Conservation (phyloP, 306 rosid species). For the Macrotyloma uniflorum region DNA sequence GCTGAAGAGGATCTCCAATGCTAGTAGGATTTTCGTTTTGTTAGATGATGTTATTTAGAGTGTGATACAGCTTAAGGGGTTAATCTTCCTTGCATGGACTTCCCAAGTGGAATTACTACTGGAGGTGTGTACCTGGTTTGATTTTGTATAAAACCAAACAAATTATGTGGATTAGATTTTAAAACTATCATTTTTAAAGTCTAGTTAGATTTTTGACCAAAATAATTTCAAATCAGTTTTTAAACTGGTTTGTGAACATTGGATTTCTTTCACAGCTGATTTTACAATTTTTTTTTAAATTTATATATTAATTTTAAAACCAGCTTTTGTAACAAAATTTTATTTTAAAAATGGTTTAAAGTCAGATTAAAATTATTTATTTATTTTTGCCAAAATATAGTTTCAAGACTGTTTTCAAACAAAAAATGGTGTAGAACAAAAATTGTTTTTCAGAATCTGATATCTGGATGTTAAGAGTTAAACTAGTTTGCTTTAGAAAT, state of each 20-base stretch:
- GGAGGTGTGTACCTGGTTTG: background rate
- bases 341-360: too few species aligned
- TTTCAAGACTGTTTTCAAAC: too few species aligned
- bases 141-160: background rate
- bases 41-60: background rate
- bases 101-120: background rate
- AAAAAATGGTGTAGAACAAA: too few species aligned
- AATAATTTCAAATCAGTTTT: background rate
- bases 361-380: too few species aligned
- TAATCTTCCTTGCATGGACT: background rate
- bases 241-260: background rate
- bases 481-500: too few species aligned
- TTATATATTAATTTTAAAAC: too few species aligned
- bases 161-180: background rate
- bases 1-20: slow-evolving; percentile 3
- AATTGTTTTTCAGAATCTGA: too few species aligned
- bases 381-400: too few species aligned
- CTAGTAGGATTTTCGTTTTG: background rate
- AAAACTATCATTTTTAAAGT: background rate
- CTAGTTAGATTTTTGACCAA: background rate
- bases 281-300: too few species aligned
- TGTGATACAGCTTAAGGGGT: background rate
- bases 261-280: background rate
- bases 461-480: too few species aligned
- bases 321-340: too few species aligned